Percentiles rank a stretch among this genome's conserved stretches.
phyloP scores from a whole-genome alignment of 2,329 filamentous ascomycete species.

The Diaporthe sp. region DNA sequence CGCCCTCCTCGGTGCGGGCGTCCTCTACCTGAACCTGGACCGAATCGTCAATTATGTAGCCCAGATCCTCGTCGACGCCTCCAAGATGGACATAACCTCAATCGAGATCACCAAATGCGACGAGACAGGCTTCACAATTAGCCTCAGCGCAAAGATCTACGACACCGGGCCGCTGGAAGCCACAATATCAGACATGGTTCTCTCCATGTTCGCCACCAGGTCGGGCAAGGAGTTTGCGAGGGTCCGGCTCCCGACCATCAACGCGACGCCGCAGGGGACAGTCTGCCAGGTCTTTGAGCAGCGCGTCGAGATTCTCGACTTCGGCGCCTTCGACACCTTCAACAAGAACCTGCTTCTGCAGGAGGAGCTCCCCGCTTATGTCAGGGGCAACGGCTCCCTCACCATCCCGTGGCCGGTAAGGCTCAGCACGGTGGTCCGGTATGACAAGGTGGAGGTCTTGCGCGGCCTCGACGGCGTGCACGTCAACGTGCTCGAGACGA shows the following conservation, averaged over 20 bases:
- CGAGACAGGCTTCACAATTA: conserved; percentile 28
- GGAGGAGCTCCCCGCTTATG: conserved; percentile 29
- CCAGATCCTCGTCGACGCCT: conserved; percentile 28
- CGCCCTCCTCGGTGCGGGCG: background rate
- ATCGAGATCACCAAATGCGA: conserved; percentile 27
- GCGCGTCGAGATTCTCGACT: conserved; percentile 31
- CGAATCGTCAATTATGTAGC: conserved; percentile 16
- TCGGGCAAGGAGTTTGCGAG: conserved; percentile 21
- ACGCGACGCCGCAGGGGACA: conserved; percentile 29
- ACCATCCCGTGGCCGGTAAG: conserved; percentile 11
- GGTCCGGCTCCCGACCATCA: conserved; percentile 13
- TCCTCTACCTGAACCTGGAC: conserved; percentile 21
- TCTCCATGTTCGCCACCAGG: conserved; percentile 29
- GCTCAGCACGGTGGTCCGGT: conserved; percentile 24
- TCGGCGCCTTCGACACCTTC: conserved; percentile 25
- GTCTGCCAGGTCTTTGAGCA: conserved; percentile 21
- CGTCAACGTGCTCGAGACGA: conserved; percentile 26
- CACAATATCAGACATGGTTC: conserved; percentile 29
- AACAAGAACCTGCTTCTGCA: conserved; percentile 35
- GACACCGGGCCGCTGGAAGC: conserved; percentile 29
- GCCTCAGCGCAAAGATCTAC: conserved; percentile 28
- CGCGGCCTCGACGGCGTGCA: conserved; percentile 33
- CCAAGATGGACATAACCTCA: conserved; percentile 29
- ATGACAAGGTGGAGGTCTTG: conserved; percentile 33
- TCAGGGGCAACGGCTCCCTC: conserved; percentile 16